These are phyloP conservation scores for Xylariales sp. DNA, from an alignment of 2,329 filamentous ascomycete species.

Conservation along the genomic window DNA sequence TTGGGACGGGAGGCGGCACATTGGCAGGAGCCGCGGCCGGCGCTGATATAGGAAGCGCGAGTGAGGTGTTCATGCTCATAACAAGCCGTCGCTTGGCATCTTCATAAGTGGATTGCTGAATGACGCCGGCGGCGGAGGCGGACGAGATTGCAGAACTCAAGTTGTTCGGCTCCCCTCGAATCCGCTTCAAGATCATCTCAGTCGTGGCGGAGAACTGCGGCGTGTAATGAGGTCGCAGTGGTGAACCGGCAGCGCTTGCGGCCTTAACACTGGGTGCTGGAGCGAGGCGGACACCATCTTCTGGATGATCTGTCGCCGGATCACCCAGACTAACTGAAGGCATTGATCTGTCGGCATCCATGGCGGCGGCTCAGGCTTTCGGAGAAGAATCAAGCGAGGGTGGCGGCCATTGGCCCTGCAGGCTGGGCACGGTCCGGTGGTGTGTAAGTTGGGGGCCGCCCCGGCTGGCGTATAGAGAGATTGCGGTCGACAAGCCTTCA, in stretches of 20 bases:
- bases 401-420: no score
- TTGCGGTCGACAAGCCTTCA: no score
- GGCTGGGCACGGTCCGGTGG: no score
- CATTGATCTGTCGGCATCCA: no score
- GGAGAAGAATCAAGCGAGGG: no score
- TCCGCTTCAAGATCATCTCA: conserved; percentile 34
- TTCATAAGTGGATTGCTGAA: conserved; percentile 30
- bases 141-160: conserved; percentile 29
- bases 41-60: conserved; percentile 31
- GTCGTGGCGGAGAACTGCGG: conserved; percentile 31
- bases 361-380: no score
- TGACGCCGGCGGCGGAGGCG: conserved; percentile 23
- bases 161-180: conserved; percentile 28
- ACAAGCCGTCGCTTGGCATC: conserved; percentile 34
- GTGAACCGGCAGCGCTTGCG: conserved; percentile 18
- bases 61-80: conserved; percentile 33
- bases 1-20: conserved; percentile 4
- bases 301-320: background rate
- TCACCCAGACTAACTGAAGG: no score
- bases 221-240: conserved; percentile 21
- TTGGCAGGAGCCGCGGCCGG: conserved; percentile 3
- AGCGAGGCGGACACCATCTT: no score
- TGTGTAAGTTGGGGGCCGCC: no score
- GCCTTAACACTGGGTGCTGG: no score
- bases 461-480: no score